Evolutionary conservation across 306 rosid genomes (phyloP).

Genomic region (barrel medic (Medicago truncatula)): DNA sequence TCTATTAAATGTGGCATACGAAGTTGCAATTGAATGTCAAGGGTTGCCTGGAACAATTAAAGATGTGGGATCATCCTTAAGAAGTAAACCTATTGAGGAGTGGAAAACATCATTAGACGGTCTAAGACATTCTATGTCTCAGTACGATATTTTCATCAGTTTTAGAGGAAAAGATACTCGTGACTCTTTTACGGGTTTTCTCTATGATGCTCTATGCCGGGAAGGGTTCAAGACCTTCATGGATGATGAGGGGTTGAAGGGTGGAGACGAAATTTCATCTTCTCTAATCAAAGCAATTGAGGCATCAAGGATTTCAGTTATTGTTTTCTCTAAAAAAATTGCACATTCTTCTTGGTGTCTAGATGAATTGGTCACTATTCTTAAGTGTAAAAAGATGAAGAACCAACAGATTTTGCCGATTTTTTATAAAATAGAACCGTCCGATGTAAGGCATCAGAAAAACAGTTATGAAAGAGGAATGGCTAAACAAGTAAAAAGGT

Average conservation of each 20-base stretch:
- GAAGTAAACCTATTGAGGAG: constrained; percentile 16
- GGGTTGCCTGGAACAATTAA: constrained; percentile 29
- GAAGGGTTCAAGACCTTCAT: neutral
- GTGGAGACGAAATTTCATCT: neutral
- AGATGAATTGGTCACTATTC: constrained; percentile 30
- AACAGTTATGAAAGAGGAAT: neutral
- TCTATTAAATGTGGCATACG: neutral
- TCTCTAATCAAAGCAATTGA: constrained; percentile 5
- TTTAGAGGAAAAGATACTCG: constrained; percentile 18
- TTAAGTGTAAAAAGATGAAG: constrained; percentile 18
- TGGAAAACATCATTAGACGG: constrained; percentile 26
- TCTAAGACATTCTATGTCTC: constrained; percentile 1
- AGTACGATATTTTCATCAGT: neutral
- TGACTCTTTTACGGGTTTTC: neutral
- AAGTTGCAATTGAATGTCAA: constrained; percentile 24
- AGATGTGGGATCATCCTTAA: constrained; percentile 31
- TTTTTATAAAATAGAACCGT: constrained; percentile 23
- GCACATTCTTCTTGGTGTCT: constrained; percentile 25
- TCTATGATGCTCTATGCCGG: neutral
- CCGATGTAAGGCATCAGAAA: neutral
- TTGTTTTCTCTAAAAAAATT: constrained; percentile 26
- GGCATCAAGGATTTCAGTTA: neutral
- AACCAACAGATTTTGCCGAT: constrained; percentile 14
- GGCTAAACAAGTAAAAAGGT: neutral
- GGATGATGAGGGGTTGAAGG: neutral